Conservation (phyloP, 192 early-diverging fungal genomes). For the Phlyctochytrium bullatum region DNA sequence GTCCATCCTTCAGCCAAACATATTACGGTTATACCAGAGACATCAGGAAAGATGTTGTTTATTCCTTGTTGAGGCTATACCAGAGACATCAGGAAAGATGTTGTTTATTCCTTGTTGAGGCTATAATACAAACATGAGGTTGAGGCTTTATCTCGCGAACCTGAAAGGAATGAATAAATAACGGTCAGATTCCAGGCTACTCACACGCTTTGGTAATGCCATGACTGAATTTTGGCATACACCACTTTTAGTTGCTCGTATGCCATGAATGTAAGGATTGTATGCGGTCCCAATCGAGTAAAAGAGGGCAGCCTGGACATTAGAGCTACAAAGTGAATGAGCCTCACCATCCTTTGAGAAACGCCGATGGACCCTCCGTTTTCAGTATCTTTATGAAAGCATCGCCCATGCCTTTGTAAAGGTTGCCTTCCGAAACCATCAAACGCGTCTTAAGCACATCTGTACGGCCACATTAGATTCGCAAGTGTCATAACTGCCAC, state of each 20-base stretch:
- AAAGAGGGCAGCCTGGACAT: conserved; percentile 19
- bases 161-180: too few relatives aligned
- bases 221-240: not conserved
- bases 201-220: too few relatives aligned
- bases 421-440: conserved; percentile 17
- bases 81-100: not conserved
- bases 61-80: not conserved
- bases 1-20: not conserved
- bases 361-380: conserved; percentile 26
- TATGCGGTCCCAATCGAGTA: conserved; percentile 33
- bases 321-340: conserved; percentile 12
- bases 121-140: not conserved
- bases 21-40: not conserved
- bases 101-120: not conserved
- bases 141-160: too few relatives aligned
- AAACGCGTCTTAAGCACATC: conserved; percentile 36
- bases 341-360: conserved; percentile 35
- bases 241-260: conserved; percentile 27
- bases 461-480: conserved; percentile 6
- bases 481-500: not conserved
- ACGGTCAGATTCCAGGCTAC: too few relatives aligned
- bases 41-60: not conserved
- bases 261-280: conserved; percentile 30
- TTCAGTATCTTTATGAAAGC: conserved; percentile 9
- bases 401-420: conserved; percentile 21